These are phyloP conservation scores for Solanum tarijense DNA, from an alignment of 257 asterid genomes.

Conservation along the genomic window DNA sequence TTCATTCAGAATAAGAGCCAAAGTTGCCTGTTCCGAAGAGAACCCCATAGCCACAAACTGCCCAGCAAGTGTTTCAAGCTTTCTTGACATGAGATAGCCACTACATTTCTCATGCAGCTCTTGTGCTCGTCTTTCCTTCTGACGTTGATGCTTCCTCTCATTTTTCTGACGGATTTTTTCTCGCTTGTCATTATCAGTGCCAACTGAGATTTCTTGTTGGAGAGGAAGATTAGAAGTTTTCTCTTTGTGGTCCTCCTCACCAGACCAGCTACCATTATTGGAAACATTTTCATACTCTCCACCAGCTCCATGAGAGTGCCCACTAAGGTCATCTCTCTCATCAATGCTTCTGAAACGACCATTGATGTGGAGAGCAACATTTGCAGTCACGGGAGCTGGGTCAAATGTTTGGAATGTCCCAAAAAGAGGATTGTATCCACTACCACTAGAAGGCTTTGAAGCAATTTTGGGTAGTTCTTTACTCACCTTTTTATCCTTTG, in stretches of 20 bases:
- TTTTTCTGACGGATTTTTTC: constrained; percentile 75
- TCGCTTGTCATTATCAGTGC: constrained; percentile 62
- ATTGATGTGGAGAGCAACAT: constrained; percentile 41
- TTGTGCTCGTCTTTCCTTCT: constrained; percentile 77
- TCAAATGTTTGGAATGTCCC: constrained; percentile 72
- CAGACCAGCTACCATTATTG: constrained; percentile 93
- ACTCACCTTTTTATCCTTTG: constrained; percentile 65
- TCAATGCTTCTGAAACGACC: constrained; percentile 81
- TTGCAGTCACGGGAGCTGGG: constrained; percentile 42
- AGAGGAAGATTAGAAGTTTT: constrained; percentile 24
- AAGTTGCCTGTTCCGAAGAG: constrained; percentile 79
- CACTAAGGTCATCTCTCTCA: constrained; percentile 68
- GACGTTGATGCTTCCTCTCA: constrained; percentile 78
- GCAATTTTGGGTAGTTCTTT: constrained; percentile 62
- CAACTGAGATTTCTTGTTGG: constrained; percentile 40
- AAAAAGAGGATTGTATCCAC: constrained; percentile 75
- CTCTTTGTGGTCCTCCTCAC: constrained; percentile 74
- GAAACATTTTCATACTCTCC: constrained; percentile 67
- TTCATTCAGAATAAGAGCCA: constrained; percentile 91
- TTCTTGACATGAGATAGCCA: constrained; percentile 75
- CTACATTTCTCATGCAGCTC: constrained; percentile 68
- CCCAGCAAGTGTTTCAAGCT: constrained; percentile 66
- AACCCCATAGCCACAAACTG: constrained; percentile 97
- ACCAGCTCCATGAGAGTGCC: constrained; percentile 38
- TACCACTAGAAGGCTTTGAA: constrained; percentile 49